phyloP scores from a whole-genome alignment of 2,329 filamentous ascomycete species.

The Paramyrothecium sp. region DNA sequence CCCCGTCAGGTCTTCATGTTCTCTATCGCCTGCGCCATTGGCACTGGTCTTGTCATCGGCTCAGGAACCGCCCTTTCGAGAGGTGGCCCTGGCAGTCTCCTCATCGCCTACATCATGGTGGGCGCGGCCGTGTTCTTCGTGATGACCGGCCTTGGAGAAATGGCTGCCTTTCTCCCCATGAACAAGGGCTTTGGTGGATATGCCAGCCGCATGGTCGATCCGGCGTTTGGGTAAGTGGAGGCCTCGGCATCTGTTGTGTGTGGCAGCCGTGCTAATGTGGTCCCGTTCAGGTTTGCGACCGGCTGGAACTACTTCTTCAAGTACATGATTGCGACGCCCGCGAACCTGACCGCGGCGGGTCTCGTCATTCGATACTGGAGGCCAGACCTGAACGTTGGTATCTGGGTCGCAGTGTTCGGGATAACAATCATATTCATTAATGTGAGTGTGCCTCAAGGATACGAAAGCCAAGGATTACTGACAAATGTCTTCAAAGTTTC shows the following conservation, averaged over 20 bases:
- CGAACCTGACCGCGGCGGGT: constrained; percentile 35
- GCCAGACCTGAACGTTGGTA: constrained; percentile 44
- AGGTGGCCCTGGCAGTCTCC: constrained; percentile 29
- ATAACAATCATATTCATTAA: constrained; percentile 41
- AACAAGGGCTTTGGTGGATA: constrained; percentile 44
- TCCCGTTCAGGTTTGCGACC: too few species aligned
- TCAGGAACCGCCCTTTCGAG: constrained; percentile 29
- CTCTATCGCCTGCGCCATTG: too few species aligned
- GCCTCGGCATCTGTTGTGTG: too few species aligned
- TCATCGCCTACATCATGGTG: constrained; percentile 25
- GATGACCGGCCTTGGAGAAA: constrained; percentile 36
- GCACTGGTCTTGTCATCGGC: too few species aligned
- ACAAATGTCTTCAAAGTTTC: constrained; percentile 32
- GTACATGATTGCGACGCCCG: too few species aligned
- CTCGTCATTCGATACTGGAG: constrained; percentile 49
- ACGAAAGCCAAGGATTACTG: too few species aligned
- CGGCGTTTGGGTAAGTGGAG: constrained; percentile 44
- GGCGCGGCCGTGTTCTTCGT: constrained; percentile 21
- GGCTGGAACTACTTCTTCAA: constrained; percentile 51
- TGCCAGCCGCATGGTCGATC: constrained; percentile 44
- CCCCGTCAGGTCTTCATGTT: too few species aligned
- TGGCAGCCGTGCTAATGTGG: too few species aligned
- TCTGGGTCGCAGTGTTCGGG: constrained; percentile 40
- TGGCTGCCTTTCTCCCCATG: constrained; percentile 48
- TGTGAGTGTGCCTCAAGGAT: constrained; percentile 41